Conservation (phyloP, 2,329 filamentous ascomycete species). For the Fusarium sp. region DNA sequence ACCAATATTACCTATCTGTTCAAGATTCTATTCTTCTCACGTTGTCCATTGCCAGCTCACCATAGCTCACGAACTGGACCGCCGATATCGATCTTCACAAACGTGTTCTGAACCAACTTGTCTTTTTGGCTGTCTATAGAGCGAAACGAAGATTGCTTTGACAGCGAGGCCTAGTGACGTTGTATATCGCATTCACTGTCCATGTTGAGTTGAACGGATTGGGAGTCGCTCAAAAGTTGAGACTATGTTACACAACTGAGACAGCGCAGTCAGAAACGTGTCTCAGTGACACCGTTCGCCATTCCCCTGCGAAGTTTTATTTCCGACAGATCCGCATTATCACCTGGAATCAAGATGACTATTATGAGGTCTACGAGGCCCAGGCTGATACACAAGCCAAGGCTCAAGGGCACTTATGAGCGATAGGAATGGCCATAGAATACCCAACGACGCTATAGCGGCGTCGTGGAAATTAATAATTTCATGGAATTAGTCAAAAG, state of each 20-base stretch:
- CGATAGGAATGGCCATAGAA: neutral
- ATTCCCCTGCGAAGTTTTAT: neutral
- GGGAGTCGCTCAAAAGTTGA: too few relatives aligned
- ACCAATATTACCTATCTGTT: too few relatives aligned
- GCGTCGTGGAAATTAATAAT: neutral
- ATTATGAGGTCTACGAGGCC: neutral
- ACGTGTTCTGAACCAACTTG: too few relatives aligned
- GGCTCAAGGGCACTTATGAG: too few relatives aligned
- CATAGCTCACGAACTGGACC: neutral
- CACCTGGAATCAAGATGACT: neutral
- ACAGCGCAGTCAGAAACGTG: neutral
- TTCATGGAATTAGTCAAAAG: neutral
- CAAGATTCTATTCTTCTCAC: too few relatives aligned
- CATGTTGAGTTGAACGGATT: neutral
- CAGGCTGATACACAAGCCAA: too few relatives aligned
- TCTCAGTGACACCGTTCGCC: neutral
- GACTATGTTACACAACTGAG: neutral
- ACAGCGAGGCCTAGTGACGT: too few relatives aligned
- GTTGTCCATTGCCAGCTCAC: neutral
- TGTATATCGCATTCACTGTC: too few relatives aligned
- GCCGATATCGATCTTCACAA: rapidly evolving
- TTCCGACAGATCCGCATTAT: neutral
- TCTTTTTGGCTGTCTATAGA: neutral
- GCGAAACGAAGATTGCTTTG: too few relatives aligned
- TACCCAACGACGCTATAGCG: too few relatives aligned